Conservation (phyloP, 768 basidiomycete species). For the Fistulinella prunicolor region DNA sequence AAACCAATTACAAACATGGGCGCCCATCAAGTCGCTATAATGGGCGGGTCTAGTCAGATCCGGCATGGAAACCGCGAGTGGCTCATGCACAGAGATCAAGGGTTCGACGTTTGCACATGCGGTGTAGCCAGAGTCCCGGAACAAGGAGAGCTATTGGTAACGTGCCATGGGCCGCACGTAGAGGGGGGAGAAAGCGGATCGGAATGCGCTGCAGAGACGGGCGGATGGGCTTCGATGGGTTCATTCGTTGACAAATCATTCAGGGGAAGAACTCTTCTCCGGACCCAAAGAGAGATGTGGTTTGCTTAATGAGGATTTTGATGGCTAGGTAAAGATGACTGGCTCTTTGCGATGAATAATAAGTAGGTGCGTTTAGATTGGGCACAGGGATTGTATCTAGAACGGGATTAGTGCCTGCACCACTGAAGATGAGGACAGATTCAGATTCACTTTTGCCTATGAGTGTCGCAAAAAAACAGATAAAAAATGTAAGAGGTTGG, state of each 20-base stretch:
- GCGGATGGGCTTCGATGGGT: neutral
- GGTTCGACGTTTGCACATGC: neutral
- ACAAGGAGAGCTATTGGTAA: neutral
- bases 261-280: neutral
- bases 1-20: neutral
- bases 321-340: neutral
- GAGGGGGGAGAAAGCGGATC: neutral
- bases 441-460: neutral
- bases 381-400: slow-evolving; percentile 5
- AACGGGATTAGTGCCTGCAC: slow-evolving; percentile 7
- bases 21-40: slow-evolving; percentile 1
- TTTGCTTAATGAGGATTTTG: neutral
- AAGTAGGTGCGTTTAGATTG: neutral
- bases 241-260: neutral
- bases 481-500: too few relatives aligned
- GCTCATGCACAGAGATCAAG: neutral
- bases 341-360: neutral
- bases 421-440: slow-evolving; percentile 12
- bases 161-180: neutral
- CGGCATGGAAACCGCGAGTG: slow-evolving; percentile 4
- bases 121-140: neutral
- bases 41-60: neutral
- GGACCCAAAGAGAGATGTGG: neutral
- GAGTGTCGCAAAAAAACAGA: neutral
- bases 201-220: neutral